Evolutionary conservation across 257 asterid species (phyloP), one percentile per base, ranked within the genome.

Genomic region (Scutellaria galericulata): DNA sequence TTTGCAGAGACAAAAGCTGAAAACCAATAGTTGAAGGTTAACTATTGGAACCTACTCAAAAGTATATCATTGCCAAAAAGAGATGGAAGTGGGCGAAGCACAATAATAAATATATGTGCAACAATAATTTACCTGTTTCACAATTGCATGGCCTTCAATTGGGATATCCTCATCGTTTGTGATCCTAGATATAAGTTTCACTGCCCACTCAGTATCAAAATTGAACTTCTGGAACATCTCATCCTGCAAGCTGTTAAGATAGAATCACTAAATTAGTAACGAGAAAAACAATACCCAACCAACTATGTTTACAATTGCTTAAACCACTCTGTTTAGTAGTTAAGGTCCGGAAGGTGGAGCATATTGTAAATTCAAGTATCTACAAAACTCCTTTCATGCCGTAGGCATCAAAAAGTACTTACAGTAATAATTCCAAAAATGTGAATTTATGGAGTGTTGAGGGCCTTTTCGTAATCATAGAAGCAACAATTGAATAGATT

Each of bases 121-220:
- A 41, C 47, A 61, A 7, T 7, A 46, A 31, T 54, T 40, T 75
- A 88, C 98, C 97, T 91, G 99, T 79, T 85, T 95, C 80, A 95
- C 91, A 80, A 95, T 83, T 44, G 96, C 64, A 69, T 82, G 89
- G 72, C 96, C 97, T 85, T 90, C 99, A 47, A 95, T 90, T 18
- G 99, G 99, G 52, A 90, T 74, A 79, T 92, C 96, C 80, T 91
- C 99, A 70, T 95, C 92, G 79, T 90, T 82, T 37, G 93, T 84
- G 70, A 95, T 85, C 85, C 96, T 90, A 45, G 98, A 88, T 73
- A 95, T 95, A 74, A 92, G 93, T 68, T 84, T 81, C 70, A 95
- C 92, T 20, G 99, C 99, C 99, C 99, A 95, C 83, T 90, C 98
- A 74, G 93, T 88, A 75, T 95, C 98, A 47, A 88, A 90, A 86